Conservation (phyloP, 768 basidiomycete species). For the Cytidiella melzeri region DNA sequence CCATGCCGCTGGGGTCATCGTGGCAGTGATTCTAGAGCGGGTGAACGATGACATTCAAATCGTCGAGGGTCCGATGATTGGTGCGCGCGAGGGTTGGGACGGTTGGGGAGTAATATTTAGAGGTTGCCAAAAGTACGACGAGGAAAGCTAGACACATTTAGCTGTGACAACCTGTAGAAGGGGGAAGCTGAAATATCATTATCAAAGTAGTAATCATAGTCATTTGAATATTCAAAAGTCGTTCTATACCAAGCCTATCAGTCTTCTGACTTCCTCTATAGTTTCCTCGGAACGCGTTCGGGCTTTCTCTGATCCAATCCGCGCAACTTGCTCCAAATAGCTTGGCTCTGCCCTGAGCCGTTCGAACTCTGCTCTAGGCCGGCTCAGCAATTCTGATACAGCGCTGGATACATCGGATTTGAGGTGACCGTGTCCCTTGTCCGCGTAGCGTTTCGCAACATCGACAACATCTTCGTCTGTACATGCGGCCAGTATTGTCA, state of each 20-base stretch:
- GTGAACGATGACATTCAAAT: background rate
- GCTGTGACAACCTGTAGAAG: too few species aligned
- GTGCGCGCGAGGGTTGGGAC: constrained; percentile 7
- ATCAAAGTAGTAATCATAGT: too few species aligned
- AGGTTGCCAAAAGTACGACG: background rate
- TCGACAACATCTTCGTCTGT: constrained; percentile 37
- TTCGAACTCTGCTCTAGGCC: constrained; percentile 66
- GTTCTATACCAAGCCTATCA: constrained; percentile 47
- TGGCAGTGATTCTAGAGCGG: constrained; percentile 15
- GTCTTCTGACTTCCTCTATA: constrained; percentile 58
- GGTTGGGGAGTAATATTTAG: constrained; percentile 3
- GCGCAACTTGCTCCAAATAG: constrained; percentile 59
- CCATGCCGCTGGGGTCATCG: constrained; percentile 42
- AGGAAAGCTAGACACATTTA: background rate
- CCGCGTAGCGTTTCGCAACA: constrained; percentile 46
- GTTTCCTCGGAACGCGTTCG: constrained; percentile 53
- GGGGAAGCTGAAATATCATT: too few species aligned
- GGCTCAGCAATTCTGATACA: constrained; percentile 57
- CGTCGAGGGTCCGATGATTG: background rate
- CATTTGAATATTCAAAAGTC: too few species aligned
- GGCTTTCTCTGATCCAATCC: constrained; percentile 59
- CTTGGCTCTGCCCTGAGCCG: constrained; percentile 50
- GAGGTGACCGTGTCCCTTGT: constrained; percentile 55
- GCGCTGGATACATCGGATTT: constrained; percentile 75
- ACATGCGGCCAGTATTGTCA: constrained; percentile 77